Percentiles rank a stretch among this genome's conserved stretches.
These are phyloP conservation scores for Orbilia javanica DNA, from an alignment of 2,329 filamentous ascomycete genomes.

Conservation along the genomic window DNA sequence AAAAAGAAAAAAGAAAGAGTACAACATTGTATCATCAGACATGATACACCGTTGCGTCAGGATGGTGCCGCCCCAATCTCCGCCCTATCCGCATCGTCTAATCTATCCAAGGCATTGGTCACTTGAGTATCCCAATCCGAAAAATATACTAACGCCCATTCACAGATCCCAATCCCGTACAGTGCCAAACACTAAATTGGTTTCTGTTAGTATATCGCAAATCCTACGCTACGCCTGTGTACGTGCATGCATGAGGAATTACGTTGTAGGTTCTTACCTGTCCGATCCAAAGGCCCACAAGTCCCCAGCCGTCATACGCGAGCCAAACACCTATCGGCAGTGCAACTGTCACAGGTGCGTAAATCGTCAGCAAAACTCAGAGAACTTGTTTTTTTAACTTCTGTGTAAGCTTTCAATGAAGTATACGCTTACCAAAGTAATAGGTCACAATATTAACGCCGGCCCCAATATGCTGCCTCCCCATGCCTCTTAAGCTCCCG, in stretches of 20 bases:
- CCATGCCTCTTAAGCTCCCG: constrained; percentile 84
- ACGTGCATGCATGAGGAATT: background rate
- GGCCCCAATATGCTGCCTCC: constrained; percentile 85
- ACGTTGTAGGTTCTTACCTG: constrained; percentile 70
- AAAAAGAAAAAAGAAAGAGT: no score
- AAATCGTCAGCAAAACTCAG: background rate
- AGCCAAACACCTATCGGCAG: constrained; percentile 85
- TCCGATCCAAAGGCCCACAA: constrained; percentile 84
- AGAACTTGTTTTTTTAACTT: background rate
- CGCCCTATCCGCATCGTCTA: constrained; percentile 69
- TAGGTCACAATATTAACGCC: constrained; percentile 85
- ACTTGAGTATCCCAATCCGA: constrained; percentile 84
- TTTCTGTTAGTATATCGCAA: background rate
- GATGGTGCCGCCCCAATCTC: constrained; percentile 58
- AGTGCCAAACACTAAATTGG: constrained; percentile 74
- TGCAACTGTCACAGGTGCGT: constrained; percentile 65
- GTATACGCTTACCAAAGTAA: constrained; percentile 73
- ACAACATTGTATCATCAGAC: background rate
- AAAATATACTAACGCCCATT: constrained; percentile 83
- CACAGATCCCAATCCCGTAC: constrained; percentile 80
- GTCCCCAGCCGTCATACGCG: constrained; percentile 86
- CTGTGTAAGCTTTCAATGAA: background rate
- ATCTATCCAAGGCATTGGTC: constrained; percentile 76
- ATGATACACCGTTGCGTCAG: background rate
- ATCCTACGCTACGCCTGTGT: background rate